phyloP scores from a whole-genome alignment of 345 rosid genomes.

The Salix koriyanagi region DNA sequence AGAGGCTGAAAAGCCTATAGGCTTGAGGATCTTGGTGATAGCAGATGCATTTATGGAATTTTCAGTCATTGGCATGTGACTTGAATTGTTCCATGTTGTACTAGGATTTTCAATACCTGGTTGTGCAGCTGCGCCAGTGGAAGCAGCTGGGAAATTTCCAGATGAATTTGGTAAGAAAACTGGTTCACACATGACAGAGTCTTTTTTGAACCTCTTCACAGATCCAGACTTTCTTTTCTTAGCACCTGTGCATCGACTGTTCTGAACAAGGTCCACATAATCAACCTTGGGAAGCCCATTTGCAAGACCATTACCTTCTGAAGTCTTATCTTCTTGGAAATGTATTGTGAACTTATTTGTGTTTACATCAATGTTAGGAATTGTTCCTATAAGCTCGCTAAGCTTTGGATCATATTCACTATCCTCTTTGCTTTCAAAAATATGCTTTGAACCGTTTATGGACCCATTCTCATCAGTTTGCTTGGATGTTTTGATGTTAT shows the following conservation, averaged over 20 bases:
- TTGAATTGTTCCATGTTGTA: constrained; percentile 29
- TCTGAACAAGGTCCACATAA: constrained; percentile 42
- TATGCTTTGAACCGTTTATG: constrained; percentile 30
- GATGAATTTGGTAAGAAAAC: constrained; percentile 31
- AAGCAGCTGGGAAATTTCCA: constrained; percentile 36
- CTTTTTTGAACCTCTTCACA: constrained; percentile 91
- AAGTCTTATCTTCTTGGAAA: constrained; percentile 42
- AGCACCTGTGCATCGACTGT: constrained; percentile 65
- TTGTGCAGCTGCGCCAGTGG: constrained; percentile 39
- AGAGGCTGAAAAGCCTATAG: constrained; percentile 65
- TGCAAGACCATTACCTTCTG: constrained; percentile 40
- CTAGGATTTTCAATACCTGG: constrained; percentile 41
- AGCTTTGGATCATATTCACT: constrained; percentile 82
- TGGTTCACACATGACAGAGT: constrained; percentile 32
- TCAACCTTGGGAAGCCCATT: constrained; percentile 49
- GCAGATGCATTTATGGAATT: constrained; percentile 36
- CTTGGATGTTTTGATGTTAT: constrained; percentile 24
- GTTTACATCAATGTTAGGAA: constrained; percentile 37
- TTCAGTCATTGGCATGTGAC: constrained; percentile 36
- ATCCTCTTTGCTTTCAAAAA: constrained; percentile 38
- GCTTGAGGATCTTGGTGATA: constrained; percentile 66
- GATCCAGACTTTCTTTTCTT: constrained; percentile 88
- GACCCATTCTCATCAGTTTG: constrained; percentile 47
- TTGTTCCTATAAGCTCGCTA: constrained; percentile 66
- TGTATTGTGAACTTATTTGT: constrained; percentile 41